A percentile compares a stretch with the other conserved stretches of the same genome.
Evolutionary conservation across 2,329 filamentous ascomycete species (phyloP).

Genomic region (Incumbomyces delicatus): DNA sequence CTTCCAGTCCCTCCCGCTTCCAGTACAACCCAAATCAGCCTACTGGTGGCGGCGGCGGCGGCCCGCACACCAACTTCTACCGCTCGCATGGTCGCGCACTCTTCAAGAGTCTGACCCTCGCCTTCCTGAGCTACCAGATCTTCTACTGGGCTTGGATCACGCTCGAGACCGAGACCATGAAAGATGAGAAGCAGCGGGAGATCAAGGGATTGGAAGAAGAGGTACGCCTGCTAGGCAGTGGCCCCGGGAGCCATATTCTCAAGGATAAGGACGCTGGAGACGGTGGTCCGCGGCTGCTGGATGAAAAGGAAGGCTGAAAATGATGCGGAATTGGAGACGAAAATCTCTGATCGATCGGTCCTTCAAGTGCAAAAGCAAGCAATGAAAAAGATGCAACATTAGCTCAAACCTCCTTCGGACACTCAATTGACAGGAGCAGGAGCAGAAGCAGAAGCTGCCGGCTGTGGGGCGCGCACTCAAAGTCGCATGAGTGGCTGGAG

Average conservation of each 20-base stretch:
- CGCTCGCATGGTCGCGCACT: conserved; percentile 29
- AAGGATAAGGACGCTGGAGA: neutral
- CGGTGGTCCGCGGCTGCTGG: conserved; percentile 1
- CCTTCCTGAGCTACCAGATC: conserved; percentile 40
- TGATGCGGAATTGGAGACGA: neutral
- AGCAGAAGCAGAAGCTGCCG: too few relatives aligned
- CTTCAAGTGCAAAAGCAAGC: too few relatives aligned
- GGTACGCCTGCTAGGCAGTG: conserved; percentile 18
- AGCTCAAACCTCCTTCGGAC: too few relatives aligned
- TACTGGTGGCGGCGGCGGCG: too few relatives aligned
- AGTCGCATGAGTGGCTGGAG: too few relatives aligned
- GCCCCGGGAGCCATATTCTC: conserved; percentile 10
- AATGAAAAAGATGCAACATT: too few relatives aligned
- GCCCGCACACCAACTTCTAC: conserved; percentile 17
- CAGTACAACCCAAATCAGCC: neutral
- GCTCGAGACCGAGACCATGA: conserved; percentile 37
- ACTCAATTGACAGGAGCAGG: too few relatives aligned
- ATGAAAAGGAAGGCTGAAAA: neutral
- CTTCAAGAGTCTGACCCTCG: conserved; percentile 39
- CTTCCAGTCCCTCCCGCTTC: too few relatives aligned
- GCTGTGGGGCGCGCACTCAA: too few relatives aligned
- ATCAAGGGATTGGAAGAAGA: conserved; percentile 18
- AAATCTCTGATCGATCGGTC: too few relatives aligned
- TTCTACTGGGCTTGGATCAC: conserved; percentile 40
- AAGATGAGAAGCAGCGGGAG: conserved; percentile 29